Percentiles rank a stretch among this genome's conserved stretches.
Conservation (phyloP, 2,329 filamentous ascomycete species). For the Aspergillus flavus region DNA sequence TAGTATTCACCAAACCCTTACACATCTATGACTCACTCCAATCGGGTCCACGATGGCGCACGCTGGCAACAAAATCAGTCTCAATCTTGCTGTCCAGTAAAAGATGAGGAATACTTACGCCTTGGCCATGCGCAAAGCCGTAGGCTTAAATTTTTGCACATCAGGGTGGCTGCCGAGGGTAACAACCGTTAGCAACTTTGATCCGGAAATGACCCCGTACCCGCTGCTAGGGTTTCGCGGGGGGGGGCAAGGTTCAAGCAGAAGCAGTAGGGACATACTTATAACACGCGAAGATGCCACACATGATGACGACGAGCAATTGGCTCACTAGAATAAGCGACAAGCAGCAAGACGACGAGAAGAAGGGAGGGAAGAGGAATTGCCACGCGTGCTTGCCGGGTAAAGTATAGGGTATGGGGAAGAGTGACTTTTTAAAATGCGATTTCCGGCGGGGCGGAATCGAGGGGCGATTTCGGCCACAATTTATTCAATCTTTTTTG, state of each 20-base stretch:
- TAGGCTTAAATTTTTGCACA: constrained; percentile 95
- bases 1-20: constrained; percentile 13
- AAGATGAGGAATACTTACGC: constrained; percentile 64
- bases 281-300: constrained; percentile 96
- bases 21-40: constrained; percentile 74
- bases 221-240: constrained; percentile 13
- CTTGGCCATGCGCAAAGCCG: constrained; percentile 89
- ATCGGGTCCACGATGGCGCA: constrained; percentile 95
- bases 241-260: constrained; percentile 9
- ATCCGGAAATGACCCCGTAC: constrained; percentile 5
- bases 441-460: constrained; percentile 23
- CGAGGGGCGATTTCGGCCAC: constrained; percentile 32
- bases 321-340: constrained; percentile 18
- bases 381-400: constrained; percentile 17
- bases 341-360: constrained; percentile 12
- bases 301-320: constrained; percentile 66
- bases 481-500: constrained; percentile 18
- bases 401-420: constrained; percentile 22
- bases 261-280: constrained; percentile 60
- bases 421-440: constrained; percentile 28
- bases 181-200: constrained; percentile 21
- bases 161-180: constrained; percentile 69
- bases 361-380: constrained; percentile 18
- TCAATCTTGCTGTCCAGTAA: constrained; percentile 8
- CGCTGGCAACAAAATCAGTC: constrained; percentile 57